Conservation (phyloP, 2,329 filamentous ascomycete genomes). For the Cadophora malorum region DNA sequence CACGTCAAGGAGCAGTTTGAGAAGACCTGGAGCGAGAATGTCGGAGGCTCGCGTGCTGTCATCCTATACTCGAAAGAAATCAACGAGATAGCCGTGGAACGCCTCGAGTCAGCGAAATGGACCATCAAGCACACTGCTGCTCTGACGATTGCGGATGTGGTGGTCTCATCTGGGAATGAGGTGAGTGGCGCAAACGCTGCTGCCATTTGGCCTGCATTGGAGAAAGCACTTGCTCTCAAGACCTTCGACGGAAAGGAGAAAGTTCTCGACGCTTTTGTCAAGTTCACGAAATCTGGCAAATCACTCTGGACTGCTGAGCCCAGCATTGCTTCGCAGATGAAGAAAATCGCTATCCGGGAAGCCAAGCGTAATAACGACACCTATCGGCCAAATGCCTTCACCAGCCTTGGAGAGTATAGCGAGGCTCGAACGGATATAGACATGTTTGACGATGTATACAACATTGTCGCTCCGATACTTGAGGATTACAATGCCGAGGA, state of each 20-base stretch:
- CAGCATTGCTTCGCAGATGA: conserved; percentile 67
- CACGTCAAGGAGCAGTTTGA: conserved; percentile 81
- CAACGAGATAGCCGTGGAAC: conserved; percentile 66
- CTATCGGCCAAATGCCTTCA: conserved; percentile 80
- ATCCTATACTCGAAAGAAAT: conserved; percentile 87
- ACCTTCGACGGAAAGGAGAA: conserved; percentile 93
- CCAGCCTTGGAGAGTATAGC: conserved; percentile 75
- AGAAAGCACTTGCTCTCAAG: conserved; percentile 83
- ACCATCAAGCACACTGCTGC: conserved; percentile 88
- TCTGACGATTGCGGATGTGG: conserved; percentile 76
- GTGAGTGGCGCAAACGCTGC: conserved; percentile 66
- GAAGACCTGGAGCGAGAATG: conserved; percentile 89
- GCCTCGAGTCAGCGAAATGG: conserved; percentile 85
- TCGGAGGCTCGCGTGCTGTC: conserved; percentile 82
- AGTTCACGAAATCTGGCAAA: conserved; percentile 72
- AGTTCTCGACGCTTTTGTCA: conserved; percentile 78
- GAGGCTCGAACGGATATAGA: conserved; percentile 71
- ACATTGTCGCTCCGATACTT: conserved; percentile 68
- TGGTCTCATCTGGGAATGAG: conserved; percentile 68
- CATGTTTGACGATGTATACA: conserved; percentile 70
- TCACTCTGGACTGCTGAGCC: conserved; percentile 61
- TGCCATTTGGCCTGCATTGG: conserved; percentile 80
- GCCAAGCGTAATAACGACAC: conserved; percentile 88
- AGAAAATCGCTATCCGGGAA: conserved; percentile 83
- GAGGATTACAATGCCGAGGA: conserved; percentile 64